Evolutionary conservation across 2,329 filamentous ascomycete genomes (phyloP).

Genomic region (Cyphellophora europaea): DNA sequence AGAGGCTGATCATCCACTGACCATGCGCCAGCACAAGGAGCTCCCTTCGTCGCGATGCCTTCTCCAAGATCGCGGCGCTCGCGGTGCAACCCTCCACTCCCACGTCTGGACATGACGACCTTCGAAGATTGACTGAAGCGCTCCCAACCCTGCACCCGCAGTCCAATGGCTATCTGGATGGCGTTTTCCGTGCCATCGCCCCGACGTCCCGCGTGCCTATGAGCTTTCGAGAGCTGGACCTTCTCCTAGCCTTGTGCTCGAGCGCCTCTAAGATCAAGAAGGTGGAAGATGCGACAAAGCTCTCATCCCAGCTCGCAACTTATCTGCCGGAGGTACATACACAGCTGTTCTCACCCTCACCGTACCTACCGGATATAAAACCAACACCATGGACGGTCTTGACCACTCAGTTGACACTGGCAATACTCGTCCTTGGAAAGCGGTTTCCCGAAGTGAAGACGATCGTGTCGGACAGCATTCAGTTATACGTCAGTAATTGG

Average conservation of each 20-base stretch:
- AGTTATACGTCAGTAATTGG: slow-evolving; percentile 65
- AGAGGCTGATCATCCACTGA: too few species aligned
- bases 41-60: slow-evolving; percentile 29
- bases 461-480: slow-evolving; percentile 56
- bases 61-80: slow-evolving; percentile 34
- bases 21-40: not conserved
- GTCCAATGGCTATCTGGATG: slow-evolving; percentile 26
- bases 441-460: slow-evolving; percentile 62
- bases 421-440: slow-evolving; percentile 70
- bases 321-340: slow-evolving; percentile 79
- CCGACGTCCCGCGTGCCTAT: slow-evolving; percentile 30
- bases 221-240: slow-evolving; percentile 81
- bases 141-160: slow-evolving; percentile 17
- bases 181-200: slow-evolving; percentile 26
- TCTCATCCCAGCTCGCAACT: slow-evolving; percentile 68
- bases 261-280: slow-evolving; percentile 68
- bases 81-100: slow-evolving; percentile 24
- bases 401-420: slow-evolving; percentile 67
- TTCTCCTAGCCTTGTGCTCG: slow-evolving; percentile 83
- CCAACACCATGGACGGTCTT: slow-evolving; percentile 84
- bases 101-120: slow-evolving; percentile 6
- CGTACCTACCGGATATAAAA: slow-evolving; percentile 71
- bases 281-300: slow-evolving; percentile 62
- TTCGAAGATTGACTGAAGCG: not conserved
- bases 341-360: slow-evolving; percentile 69